Percentiles rank a stretch among this genome's conserved stretches.
These are phyloP conservation scores for Physcia stellaris DNA, from an alignment of 495 filamentous ascomycete genomes.

Conservation along the genomic window DNA sequence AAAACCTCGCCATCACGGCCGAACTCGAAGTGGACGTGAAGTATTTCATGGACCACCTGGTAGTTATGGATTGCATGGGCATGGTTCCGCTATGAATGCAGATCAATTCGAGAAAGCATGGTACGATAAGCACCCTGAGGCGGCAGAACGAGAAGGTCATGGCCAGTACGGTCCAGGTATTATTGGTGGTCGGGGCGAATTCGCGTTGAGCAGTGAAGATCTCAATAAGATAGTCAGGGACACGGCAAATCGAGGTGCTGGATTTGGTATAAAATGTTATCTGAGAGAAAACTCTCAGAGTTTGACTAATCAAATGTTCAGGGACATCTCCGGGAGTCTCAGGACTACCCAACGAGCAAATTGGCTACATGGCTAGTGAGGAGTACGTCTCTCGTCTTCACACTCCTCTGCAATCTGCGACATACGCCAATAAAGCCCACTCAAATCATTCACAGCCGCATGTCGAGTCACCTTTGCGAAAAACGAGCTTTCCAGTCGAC, in stretches of 20 bases:
- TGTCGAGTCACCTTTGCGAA: slow-evolving; percentile 44
- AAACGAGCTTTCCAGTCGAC: slow-evolving; percentile 36
- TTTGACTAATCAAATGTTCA: too few species aligned
- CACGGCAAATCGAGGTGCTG: slow-evolving; percentile 49
- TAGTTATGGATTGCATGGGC: slow-evolving; percentile 78
- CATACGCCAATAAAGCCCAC: slow-evolving; percentile 17
- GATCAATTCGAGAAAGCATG: slow-evolving; percentile 78
- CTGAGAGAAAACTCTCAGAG: slow-evolving; percentile 13
- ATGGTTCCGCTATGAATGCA: slow-evolving; percentile 46
- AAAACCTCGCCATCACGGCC: slow-evolving; percentile 46
- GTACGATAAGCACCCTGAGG: slow-evolving; percentile 81
- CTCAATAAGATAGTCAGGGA: slow-evolving; percentile 80
- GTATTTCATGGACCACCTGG: slow-evolving; percentile 50
- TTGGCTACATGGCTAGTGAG: slow-evolving; percentile 69
- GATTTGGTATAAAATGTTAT: slow-evolving; percentile 52
- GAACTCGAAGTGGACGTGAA: slow-evolving; percentile 47
- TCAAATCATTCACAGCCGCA: slow-evolving; percentile 32
- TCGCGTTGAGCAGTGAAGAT: slow-evolving; percentile 80
- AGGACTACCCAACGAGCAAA: slow-evolving; percentile 64
- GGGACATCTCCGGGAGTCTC: slow-evolving; percentile 33
- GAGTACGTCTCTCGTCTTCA: slow-evolving; percentile 60
- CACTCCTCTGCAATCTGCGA: slow-evolving; percentile 43
- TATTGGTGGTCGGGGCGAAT: slow-evolving; percentile 57
- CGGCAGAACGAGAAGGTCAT: slow-evolving; percentile 55
- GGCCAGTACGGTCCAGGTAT: slow-evolving; percentile 51